A percentile compares a stretch with the other conserved stretches of the same genome.
These are phyloP conservation scores for Wallacemonas sp. DNA, from an alignment of 208 protist genomes.

Conservation along the genomic window DNA sequence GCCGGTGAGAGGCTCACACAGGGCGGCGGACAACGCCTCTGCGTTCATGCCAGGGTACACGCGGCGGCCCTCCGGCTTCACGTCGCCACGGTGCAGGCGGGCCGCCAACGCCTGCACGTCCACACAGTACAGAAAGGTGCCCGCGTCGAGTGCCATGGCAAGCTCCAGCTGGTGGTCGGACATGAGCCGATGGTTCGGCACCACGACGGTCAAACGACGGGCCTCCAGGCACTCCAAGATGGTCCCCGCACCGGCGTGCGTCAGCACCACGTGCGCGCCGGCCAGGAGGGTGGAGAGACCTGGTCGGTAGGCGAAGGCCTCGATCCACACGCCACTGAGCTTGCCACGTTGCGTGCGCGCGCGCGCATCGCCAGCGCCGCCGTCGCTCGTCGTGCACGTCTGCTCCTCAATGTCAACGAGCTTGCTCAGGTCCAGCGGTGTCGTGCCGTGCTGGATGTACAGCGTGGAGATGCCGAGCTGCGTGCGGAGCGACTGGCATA, in stretches of 20 bases:
- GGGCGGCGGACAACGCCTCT: constrained; percentile 29
- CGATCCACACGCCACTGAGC: constrained; percentile 48
- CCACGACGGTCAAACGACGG: constrained; percentile 62
- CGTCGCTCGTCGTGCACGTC: neutral
- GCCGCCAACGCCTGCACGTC: constrained; percentile 39
- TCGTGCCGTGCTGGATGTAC: constrained; percentile 79
- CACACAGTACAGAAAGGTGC: constrained; percentile 69
- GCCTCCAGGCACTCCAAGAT: constrained; percentile 86
- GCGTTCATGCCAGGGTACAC: constrained; percentile 54
- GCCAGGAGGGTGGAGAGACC: constrained; percentile 51
- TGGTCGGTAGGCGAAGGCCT: constrained; percentile 74
- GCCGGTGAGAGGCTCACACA: constrained; percentile 30
- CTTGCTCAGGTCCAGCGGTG: neutral
- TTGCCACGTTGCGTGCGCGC: constrained; percentile 14
- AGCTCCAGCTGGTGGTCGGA: constrained; percentile 90
- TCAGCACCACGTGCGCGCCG: constrained; percentile 70
- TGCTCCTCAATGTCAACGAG: constrained; percentile 10
- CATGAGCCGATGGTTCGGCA: constrained; percentile 90
- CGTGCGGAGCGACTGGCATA: constrained; percentile 38
- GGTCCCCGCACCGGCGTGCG: constrained; percentile 91
- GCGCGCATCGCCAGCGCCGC: neutral
- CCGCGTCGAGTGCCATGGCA: constrained; percentile 49
- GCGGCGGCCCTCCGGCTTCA: constrained; percentile 26
- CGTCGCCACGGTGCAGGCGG: constrained; percentile 41
- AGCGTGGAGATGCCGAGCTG: constrained; percentile 57